These are phyloP conservation scores for Phyllosticta citribraziliensis DNA, from an alignment of 2,329 filamentous ascomycete genomes.

Conservation along the genomic window DNA sequence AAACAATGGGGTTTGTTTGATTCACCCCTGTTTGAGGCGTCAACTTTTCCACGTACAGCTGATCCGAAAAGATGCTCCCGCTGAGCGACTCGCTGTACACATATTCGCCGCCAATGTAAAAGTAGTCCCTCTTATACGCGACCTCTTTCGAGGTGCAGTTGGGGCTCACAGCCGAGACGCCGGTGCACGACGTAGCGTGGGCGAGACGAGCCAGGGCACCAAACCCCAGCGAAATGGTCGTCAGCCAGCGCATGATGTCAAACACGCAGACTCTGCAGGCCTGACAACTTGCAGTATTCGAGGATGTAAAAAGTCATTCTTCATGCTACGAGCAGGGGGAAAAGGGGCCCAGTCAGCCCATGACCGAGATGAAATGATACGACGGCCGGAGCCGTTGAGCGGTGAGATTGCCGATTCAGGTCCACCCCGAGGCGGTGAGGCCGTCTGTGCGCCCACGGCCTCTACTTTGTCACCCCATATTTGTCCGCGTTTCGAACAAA, in stretches of 20 bases:
- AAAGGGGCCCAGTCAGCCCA: not conserved
- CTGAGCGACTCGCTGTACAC: conserved; percentile 14
- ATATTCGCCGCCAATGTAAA: conserved; percentile 20
- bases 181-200: not conserved
- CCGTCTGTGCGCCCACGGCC: not conserved
- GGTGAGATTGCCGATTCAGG: not conserved
- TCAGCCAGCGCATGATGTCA: not conserved
- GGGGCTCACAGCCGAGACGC: conserved; percentile 11
- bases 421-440: not conserved
- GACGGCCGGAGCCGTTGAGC: not conserved
- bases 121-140: conserved; percentile 16
- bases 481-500: not conserved
- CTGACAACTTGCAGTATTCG: not conserved
- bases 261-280: not conserved
- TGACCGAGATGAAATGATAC: not conserved
- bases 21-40: conserved; percentile 21
- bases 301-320: not conserved
- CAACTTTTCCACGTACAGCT: conserved; percentile 47
- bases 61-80: conserved; percentile 21
- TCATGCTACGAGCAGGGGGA: not conserved
- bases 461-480: not conserved
- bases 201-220: not conserved
- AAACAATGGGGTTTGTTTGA: conserved; percentile 17
- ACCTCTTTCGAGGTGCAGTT: conserved; percentile 17
- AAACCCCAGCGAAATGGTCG: not conserved